Evolutionary conservation across 2,329 filamentous ascomycete species (phyloP).

Genomic region (Sarocladiaceae sp.): DNA sequence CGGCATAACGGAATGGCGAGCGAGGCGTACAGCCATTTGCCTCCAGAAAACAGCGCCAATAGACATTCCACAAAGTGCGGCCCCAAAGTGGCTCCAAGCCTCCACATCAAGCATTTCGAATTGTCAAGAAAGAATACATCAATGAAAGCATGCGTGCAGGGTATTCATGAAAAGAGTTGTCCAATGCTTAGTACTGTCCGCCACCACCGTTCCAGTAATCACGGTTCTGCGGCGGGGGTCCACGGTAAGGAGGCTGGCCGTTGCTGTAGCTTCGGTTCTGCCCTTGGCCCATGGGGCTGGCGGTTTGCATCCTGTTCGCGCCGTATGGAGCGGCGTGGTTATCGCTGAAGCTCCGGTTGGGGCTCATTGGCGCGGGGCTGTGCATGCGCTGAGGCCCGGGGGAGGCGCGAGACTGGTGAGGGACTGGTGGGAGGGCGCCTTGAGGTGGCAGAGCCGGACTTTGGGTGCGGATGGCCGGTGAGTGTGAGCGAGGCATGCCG

Average conservation of each 20-base stretch:
- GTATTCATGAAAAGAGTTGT: not conserved
- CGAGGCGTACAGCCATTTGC: too few species aligned
- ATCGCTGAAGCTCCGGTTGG: constrained; percentile 7
- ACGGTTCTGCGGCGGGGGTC: not conserved
- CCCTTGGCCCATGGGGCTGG: constrained; percentile 5
- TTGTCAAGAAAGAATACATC: too few species aligned
- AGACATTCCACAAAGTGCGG: too few species aligned
- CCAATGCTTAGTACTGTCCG: constrained; percentile 2
- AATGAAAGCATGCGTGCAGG: not conserved
- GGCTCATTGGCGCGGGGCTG: constrained; percentile 11
- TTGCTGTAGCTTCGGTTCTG: constrained; percentile 9
- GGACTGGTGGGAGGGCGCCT: constrained; percentile 1
- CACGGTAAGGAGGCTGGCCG: constrained; percentile 1
- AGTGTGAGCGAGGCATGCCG: constrained; percentile 1
- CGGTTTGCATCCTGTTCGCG: constrained; percentile 10
- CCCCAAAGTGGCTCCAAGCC: too few species aligned
- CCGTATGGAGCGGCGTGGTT: constrained; percentile 9
- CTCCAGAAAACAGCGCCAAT: too few species aligned
- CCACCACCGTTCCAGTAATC: constrained; percentile 2
- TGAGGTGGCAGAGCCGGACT: not conserved
- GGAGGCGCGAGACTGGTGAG: constrained; percentile 7
- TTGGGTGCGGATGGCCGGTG: not conserved
- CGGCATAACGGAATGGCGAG: too few species aligned
- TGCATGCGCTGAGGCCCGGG: constrained; percentile 13
- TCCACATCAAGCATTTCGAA: too few species aligned